A percentile compares a stretch with the other conserved stretches of the same genome.
Evolutionary conservation across 352 stramenopile species (phyloP).

Genomic region (Globisporangium carolinianum): DNA sequence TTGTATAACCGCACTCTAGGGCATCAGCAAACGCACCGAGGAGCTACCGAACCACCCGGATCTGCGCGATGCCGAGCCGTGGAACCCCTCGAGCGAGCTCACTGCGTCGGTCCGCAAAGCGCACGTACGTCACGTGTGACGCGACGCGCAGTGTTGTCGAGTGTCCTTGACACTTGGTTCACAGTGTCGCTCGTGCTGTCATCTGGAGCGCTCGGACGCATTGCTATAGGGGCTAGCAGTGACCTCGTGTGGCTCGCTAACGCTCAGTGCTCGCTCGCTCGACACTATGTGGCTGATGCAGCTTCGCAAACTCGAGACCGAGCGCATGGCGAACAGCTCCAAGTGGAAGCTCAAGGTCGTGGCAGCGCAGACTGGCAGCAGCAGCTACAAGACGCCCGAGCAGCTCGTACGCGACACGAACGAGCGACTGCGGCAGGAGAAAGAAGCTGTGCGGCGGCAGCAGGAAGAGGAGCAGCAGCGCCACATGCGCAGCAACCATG

Average conservation of each 20-base stretch:
- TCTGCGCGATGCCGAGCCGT: conserved; percentile 43
- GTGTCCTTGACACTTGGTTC: too few relatives aligned
- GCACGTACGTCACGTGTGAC: conserved; percentile 24
- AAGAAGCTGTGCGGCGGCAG: conserved; percentile 18
- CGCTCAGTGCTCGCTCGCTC: too few relatives aligned
- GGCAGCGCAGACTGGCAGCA: conserved; percentile 4
- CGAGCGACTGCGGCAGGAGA: conserved; percentile 40
- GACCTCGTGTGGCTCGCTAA: too few relatives aligned
- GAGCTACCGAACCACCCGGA: conserved; percentile 73
- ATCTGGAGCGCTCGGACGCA: neutral
- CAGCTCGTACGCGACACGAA: conserved; percentile 42
- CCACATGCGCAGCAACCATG: too few relatives aligned
- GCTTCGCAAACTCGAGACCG: conserved; percentile 27
- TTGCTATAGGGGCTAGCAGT: too few relatives aligned
- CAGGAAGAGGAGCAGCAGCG: neutral
- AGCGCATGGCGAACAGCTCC: conserved; percentile 28
- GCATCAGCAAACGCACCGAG: conserved; percentile 63
- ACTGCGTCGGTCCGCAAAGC: conserved; percentile 33
- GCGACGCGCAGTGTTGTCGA: neutral
- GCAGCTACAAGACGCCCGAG: conserved; percentile 51
- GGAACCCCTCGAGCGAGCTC: conserved; percentile 59
- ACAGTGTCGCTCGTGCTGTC: neutral
- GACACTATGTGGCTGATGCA: conserved; percentile 2
- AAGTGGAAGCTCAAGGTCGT: conserved; percentile 44
- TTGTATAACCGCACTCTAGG: conserved; percentile 13